Base-by-base conservation (phyloP, 768 basidiomycete genomes). In the Leccinellum luteum region DNA sequence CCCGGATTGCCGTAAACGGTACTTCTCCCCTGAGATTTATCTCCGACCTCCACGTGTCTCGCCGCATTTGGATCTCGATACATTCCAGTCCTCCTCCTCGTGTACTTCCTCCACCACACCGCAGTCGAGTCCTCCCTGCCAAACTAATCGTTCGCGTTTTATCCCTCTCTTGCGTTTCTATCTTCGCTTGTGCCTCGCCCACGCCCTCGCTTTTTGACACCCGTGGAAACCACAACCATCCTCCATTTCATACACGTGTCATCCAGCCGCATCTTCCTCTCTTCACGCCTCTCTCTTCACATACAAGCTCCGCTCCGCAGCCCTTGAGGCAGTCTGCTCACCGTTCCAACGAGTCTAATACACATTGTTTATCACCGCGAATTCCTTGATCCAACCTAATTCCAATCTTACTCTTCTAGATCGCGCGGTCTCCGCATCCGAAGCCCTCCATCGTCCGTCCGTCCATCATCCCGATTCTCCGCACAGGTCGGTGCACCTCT, bases 21-120 rank as follows among this genome's bases (percentile, higher is more conserved):
- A 15, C 57, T 51, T 64, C 62, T 51, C 35, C 27, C 48, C 48
- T 56, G 50, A 68, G 66, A 68, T 67, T 66, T 68, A 67, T 67
- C 66, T 63, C 66, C 66, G 66, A 68, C 48, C 2, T 25, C 66
- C 66, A 69, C 66, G 64, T 69, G 66, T 66, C 64, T 41, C 28
- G n/a, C 66, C 31, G 34, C 57, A 55, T 62, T 53, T 48, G 57
- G 56, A 63, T 68, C 64, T 66, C 55, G 66, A 68, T 64, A 12
- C 43, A 14, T 23, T 44, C 43, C 43, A 44, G 6, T 19, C 21
- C 51, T 34, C 50, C 27, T 35, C 60, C 57, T 66, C 65, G 57
- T 64, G 65, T 35, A 34, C 38, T 41, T 47, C 53, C 51, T 27
- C 53, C 56, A 38, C 54, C 48, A 3, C 50, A 63, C 56, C 64